These are phyloP conservation scores for Exophiala phaeomuriformis DNA, from an alignment of 2,329 filamentous ascomycete species.

Conservation along the genomic window DNA sequence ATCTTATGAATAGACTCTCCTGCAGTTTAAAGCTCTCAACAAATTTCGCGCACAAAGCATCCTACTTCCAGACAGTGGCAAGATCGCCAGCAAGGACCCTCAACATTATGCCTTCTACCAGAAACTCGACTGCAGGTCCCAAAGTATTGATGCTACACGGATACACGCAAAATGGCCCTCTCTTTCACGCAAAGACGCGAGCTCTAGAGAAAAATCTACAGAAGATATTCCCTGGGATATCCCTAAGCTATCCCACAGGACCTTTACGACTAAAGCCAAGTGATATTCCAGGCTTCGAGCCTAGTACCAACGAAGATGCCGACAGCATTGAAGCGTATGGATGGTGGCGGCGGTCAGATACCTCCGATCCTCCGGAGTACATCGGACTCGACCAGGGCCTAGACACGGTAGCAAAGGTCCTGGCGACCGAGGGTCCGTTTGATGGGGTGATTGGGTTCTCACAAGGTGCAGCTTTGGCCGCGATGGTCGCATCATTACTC, in stretches of 20 bases:
- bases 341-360: conserved; percentile 66
- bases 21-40: background rate
- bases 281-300: conserved; percentile 63
- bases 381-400: conserved; percentile 64
- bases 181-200: conserved; percentile 83
- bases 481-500: conserved; percentile 63
- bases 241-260: conserved; percentile 61
- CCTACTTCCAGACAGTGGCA: background rate
- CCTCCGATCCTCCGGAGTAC: conserved; percentile 60
- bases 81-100: background rate
- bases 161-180: conserved; percentile 79
- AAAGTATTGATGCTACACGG: conserved; percentile 77
- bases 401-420: conserved; percentile 51
- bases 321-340: conserved; percentile 62
- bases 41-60: background rate
- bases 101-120: conserved; percentile 16
- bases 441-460: conserved; percentile 77
- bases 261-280: conserved; percentile 55
- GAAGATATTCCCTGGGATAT: conserved; percentile 61
- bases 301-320: conserved; percentile 39
- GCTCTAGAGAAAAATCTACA: conserved; percentile 72
- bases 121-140: conserved; percentile 23
- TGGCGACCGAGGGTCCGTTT: conserved; percentile 59
- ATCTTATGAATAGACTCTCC: conserved; percentile 9
- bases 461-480: conserved; percentile 68